Evolutionary conservation across 495 filamentous ascomycete species (phyloP).

Genomic region (Xylaria bambusicola): DNA sequence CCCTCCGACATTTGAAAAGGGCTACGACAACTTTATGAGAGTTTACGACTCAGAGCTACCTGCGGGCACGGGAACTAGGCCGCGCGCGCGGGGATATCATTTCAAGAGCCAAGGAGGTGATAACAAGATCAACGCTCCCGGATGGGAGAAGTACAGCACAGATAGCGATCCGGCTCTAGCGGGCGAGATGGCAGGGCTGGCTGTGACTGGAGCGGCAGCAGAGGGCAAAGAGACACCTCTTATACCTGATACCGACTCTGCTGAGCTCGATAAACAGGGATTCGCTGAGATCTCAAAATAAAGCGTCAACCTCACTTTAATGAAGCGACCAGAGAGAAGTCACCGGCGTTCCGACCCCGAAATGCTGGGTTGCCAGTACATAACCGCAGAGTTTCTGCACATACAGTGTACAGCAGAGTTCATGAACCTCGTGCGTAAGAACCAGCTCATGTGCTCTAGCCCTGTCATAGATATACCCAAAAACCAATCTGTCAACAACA

Average conservation of each 20-base stretch:
- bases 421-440: background rate
- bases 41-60: constrained; percentile 71
- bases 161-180: constrained; percentile 26
- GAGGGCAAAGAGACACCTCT: constrained; percentile 38
- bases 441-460: background rate
- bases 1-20: constrained; percentile 63
- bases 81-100: constrained; percentile 84
- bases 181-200: constrained; percentile 28
- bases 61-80: constrained; percentile 71
- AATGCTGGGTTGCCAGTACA: background rate
- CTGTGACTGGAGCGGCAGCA: constrained; percentile 23
- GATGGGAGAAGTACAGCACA: constrained; percentile 53
- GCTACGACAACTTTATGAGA: constrained; percentile 55
- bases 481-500: background rate
- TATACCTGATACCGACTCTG: constrained; percentile 51
- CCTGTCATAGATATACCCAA: background rate
- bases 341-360: background rate
- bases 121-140: constrained; percentile 65
- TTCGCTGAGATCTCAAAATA: constrained; percentile 55
- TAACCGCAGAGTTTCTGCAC: background rate
- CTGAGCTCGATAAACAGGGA: constrained; percentile 60
- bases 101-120: constrained; percentile 69
- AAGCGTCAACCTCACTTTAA: background rate
- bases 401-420: background rate
- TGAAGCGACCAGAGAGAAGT: background rate